These are phyloP conservation scores for Geotrichum bryndzae DNA, from an alignment of 1,139 yeast species.

Conservation along the genomic window DNA sequence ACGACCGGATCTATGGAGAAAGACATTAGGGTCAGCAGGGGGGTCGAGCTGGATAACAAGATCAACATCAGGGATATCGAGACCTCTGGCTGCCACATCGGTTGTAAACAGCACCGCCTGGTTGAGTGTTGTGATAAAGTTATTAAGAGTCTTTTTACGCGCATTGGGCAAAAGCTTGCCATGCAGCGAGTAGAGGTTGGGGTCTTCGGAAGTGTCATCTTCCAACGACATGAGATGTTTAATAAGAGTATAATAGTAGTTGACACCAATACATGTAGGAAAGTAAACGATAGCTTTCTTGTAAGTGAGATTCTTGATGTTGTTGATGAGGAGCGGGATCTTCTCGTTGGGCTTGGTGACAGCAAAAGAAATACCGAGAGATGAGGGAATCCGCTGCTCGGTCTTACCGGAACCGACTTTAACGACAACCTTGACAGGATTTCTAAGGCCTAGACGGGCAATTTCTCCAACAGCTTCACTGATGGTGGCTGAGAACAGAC, in stretches of 20 bases:
- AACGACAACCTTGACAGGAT: constrained; percentile 81
- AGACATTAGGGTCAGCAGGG: constrained; percentile 84
- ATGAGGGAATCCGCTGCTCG: constrained; percentile 49
- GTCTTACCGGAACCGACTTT: constrained; percentile 35
- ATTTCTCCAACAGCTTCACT: constrained; percentile 56
- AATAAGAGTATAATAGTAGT: constrained; percentile 61
- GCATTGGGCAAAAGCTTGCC: constrained; percentile 77
- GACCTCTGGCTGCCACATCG: constrained; percentile 76
- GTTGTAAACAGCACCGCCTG: constrained; percentile 57
- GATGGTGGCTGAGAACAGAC: constrained; percentile 86
- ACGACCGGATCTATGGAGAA: constrained; percentile 85
- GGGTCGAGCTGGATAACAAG: constrained; percentile 83
- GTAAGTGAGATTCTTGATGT: constrained; percentile 48
- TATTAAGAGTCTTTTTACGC: constrained; percentile 61
- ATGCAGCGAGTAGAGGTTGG: constrained; percentile 43
- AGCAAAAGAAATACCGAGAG: constrained; percentile 59
- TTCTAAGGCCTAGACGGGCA: constrained; percentile 60
- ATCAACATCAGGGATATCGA: constrained; percentile 89
- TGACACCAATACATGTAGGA: constrained; percentile 84
- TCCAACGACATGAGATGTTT: constrained; percentile 33
- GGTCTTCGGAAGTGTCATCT: constrained; percentile 16
- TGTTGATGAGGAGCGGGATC: constrained; percentile 49
- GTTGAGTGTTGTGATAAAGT: constrained; percentile 45
- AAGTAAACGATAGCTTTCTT: constrained; percentile 80
- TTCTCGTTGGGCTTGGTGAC: constrained; percentile 57